Conservation (phyloP, 164 flowering plant species). For the Vitis amurensis region DNA sequence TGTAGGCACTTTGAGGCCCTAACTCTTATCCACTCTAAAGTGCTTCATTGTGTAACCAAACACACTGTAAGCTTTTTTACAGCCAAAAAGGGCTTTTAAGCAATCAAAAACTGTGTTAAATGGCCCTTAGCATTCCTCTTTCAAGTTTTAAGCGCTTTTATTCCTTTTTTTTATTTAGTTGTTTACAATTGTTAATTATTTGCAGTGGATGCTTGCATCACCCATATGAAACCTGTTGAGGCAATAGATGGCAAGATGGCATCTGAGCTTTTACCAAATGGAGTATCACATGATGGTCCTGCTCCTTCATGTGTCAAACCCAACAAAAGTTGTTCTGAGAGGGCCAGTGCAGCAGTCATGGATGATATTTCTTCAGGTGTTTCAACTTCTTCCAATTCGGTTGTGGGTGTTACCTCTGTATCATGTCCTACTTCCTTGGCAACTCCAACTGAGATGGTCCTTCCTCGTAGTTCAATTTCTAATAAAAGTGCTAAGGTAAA, state of each 20-base stretch:
- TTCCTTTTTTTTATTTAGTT: not conserved
- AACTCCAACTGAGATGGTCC: slow-evolving; percentile 24
- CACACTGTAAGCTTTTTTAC: too few species aligned
- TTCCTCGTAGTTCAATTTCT: slow-evolving; percentile 28
- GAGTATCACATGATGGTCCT: slow-evolving; percentile 20
- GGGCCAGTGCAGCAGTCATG: slow-evolving; percentile 20
- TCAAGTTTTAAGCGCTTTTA: not conserved
- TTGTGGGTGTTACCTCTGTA: slow-evolving; percentile 23
- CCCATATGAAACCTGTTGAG: slow-evolving; percentile 19
- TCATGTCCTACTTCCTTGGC: slow-evolving; percentile 23
- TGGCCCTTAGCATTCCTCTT: not conserved
- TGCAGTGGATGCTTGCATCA: slow-evolving; percentile 28
- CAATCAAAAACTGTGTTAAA: too few species aligned
- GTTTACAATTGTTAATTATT: not conserved
- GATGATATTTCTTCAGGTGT: slow-evolving; percentile 21
- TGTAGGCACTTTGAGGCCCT: too few species aligned
- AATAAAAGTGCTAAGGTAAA: slow-evolving; percentile 49
- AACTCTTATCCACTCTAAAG: too few species aligned
- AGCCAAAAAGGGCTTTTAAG: too few species aligned
- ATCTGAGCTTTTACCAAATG: slow-evolving; percentile 14
- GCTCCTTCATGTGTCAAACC: slow-evolving; percentile 19
- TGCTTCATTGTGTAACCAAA: too few species aligned
- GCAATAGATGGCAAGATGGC: slow-evolving; percentile 19
- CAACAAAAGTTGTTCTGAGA: slow-evolving; percentile 24
- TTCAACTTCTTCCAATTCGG: slow-evolving; percentile 23